These are phyloP conservation scores for Saccharum officinarum DNA, from an alignment of 176 grass and related monocot genomes.

Conservation along the genomic window DNA sequence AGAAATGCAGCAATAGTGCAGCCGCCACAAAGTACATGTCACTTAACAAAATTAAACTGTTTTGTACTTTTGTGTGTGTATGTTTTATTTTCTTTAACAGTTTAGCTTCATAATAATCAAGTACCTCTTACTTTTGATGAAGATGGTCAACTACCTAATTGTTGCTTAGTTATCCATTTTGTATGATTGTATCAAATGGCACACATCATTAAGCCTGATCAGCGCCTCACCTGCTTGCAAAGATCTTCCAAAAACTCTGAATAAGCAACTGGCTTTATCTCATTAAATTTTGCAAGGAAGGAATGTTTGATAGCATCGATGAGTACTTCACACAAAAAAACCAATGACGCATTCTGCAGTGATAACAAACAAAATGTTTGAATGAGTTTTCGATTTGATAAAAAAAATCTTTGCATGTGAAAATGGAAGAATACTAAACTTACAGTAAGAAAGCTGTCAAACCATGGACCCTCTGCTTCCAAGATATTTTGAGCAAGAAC, in stretches of 20 bases:
- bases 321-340: constrained; percentile 90
- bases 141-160: neutral
- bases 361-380: constrained; percentile 26
- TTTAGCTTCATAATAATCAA: neutral
- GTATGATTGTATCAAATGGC: neutral
- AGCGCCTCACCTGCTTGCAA: constrained; percentile 75
- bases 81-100: constrained; percentile 7
- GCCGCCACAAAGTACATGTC: neutral
- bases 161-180: neutral
- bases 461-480: constrained; percentile 96
- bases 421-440: constrained; percentile 22
- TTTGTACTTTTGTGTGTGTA: neutral
- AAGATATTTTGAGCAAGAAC: constrained; percentile 98
- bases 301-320: constrained; percentile 98
- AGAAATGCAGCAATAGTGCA: neutral
- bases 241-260: constrained; percentile 99
- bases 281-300: constrained; percentile 99
- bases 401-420: neutral
- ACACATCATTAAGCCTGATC: neutral
- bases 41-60: neutral
- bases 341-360: constrained; percentile 77
- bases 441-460: constrained; percentile 82
- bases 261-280: constrained; percentile 93
- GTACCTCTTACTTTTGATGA: neutral
- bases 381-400: neutral